A percentile compares a stretch with the other conserved stretches of the same genome.
Evolutionary conservation across 495 filamentous ascomycete species (phyloP).

Genomic region (Xylaria nigripes): DNA sequence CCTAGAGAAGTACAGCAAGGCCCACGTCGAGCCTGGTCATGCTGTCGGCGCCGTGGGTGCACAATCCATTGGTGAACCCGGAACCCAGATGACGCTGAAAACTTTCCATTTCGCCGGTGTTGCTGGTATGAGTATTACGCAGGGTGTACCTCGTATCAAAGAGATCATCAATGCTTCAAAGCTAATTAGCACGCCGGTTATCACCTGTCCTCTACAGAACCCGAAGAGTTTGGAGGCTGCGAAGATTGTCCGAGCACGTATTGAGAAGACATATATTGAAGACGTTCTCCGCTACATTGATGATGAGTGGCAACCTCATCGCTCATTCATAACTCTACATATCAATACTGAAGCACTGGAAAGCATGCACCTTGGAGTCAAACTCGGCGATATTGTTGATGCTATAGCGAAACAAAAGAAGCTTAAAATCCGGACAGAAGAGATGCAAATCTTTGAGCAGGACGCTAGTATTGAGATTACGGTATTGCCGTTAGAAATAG

Average conservation of each 20-base stretch:
- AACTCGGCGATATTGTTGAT: constrained; percentile 54
- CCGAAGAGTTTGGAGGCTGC: constrained; percentile 63
- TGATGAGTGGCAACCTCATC: constrained; percentile 70
- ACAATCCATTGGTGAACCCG: constrained; percentile 95
- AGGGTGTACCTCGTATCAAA: constrained; percentile 98
- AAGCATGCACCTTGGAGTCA: constrained; percentile 70
- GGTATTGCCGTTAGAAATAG: constrained; percentile 42
- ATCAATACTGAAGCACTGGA: constrained; percentile 70
- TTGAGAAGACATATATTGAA: constrained; percentile 77
- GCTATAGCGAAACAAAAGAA: constrained; percentile 73
- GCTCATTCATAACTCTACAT: constrained; percentile 62
- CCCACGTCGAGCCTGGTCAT: constrained; percentile 86
- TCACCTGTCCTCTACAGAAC: constrained; percentile 71
- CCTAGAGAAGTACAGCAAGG: constrained; percentile 79
- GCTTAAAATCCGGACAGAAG: constrained; percentile 53
- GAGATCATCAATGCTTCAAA: constrained; percentile 98
- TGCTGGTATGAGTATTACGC: constrained; percentile 96
- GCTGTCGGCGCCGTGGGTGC: constrained; percentile 97
- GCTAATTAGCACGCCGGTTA: constrained; percentile 87
- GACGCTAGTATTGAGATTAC: constrained; percentile 49
- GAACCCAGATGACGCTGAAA: constrained; percentile 98
- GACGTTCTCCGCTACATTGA: constrained; percentile 71
- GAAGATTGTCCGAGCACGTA: constrained; percentile 77
- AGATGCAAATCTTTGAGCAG: constrained; percentile 40
- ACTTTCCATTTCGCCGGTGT: constrained; percentile 99